Conservation (phyloP, 108 stramenopile genomes). For the Skeletonema grethae region DNA sequence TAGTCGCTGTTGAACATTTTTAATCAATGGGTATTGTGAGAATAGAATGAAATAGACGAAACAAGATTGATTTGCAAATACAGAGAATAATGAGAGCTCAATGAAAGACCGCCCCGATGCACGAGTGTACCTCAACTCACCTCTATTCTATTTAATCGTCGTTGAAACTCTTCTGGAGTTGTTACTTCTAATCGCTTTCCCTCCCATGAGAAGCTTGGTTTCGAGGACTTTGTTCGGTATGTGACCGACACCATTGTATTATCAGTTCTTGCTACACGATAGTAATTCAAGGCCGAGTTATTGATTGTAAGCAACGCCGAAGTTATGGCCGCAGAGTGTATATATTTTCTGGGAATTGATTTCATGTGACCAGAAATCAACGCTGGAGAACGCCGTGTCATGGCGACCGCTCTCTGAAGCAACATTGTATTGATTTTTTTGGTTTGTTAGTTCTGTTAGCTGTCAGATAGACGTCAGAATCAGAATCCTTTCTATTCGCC, state of each 20-base stretch:
- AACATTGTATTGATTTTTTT: background rate
- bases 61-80: background rate
- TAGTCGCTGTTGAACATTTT: slow-evolving; percentile 4
- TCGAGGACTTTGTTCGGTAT: background rate
- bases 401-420: background rate
- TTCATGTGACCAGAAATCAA: background rate
- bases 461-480: background rate
- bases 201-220: background rate
- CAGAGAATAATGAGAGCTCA: background rate
- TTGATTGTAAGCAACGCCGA: background rate
- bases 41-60: too few relatives aligned
- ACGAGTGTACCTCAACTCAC: slow-evolving; percentile 7
- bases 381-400: background rate
- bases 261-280: background rate
- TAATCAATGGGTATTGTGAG: too few relatives aligned
- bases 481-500: background rate
- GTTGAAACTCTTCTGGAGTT: slow-evolving; percentile 31
- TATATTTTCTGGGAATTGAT: background rate
- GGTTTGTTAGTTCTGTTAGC: background rate
- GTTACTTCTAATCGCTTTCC: slow-evolving; percentile 13
- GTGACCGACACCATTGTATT: background rate
- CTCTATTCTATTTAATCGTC: slow-evolving; percentile 35
- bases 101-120: background rate
- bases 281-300: background rate
- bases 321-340: background rate